Evolutionary conservation across 2,329 filamentous ascomycete species (phyloP).

Genomic region (Trichoderma brevicompactum): DNA sequence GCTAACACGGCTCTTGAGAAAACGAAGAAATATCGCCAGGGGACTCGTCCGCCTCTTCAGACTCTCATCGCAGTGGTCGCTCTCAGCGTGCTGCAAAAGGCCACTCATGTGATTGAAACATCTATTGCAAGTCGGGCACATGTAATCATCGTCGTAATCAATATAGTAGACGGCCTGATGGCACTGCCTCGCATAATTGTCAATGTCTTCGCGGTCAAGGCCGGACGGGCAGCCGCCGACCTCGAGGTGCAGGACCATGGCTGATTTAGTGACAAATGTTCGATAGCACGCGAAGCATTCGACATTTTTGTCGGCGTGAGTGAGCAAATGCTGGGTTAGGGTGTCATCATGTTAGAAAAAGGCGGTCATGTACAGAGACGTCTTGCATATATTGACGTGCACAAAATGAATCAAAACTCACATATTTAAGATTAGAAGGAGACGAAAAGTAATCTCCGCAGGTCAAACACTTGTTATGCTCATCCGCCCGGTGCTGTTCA

Average conservation of each 20-base stretch:
- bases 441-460: constrained; percentile 28
- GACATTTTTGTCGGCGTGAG: constrained; percentile 27
- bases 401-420: too few relatives aligned
- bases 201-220: constrained; percentile 19
- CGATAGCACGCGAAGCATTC: constrained; percentile 33
- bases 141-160: constrained; percentile 26
- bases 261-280: constrained; percentile 32
- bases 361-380: too few relatives aligned
- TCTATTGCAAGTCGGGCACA: constrained; percentile 32
- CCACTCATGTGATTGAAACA: constrained; percentile 31
- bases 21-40: constrained; percentile 5
- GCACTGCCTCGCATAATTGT: constrained; percentile 26
- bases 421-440: constrained; percentile 30
- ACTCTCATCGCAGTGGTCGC: constrained; percentile 31
- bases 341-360: background rate
- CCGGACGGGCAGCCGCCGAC: constrained; percentile 32
- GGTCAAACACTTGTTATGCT: constrained; percentile 31
- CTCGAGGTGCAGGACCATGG: constrained; percentile 38
- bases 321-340: constrained; percentile 31
- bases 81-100: constrained; percentile 36
- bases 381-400: too few relatives aligned
- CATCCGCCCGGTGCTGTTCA: constrained; percentile 23
- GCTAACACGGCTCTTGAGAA: background rate
- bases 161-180: constrained; percentile 31
- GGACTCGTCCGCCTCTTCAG: background rate